A percentile compares a stretch with the other conserved stretches of the same genome.
These are phyloP conservation scores for Boletus sp. DNA, from an alignment of 768 basidiomycete genomes.

Conservation along the genomic window DNA sequence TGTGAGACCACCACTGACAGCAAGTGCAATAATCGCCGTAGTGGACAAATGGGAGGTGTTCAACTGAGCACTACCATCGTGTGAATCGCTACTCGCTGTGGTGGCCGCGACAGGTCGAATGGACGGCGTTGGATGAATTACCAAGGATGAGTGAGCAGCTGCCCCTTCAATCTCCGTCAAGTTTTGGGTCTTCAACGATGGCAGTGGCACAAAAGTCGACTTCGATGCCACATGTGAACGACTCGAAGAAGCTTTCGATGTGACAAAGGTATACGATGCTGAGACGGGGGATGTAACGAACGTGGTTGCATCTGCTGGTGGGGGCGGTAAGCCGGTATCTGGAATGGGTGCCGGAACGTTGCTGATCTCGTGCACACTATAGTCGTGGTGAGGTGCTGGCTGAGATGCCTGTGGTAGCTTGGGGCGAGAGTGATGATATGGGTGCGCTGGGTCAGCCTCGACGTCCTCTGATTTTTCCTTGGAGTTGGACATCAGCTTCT, in stretches of 20 bases:
- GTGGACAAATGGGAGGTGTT: conserved; percentile 39
- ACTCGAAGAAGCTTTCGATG: conserved; percentile 14
- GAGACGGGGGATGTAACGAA: conserved; percentile 3
- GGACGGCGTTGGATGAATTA: conserved; percentile 2
- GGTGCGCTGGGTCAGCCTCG: not conserved
- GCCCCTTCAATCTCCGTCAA: conserved; percentile 21
- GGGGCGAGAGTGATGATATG: conserved; percentile 3
- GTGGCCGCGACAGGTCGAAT: not conserved
- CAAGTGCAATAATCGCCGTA: conserved; percentile 49
- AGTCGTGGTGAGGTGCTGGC: conserved; percentile 19
- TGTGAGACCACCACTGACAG: conserved; percentile 48
- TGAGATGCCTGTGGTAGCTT: conserved; percentile 14
- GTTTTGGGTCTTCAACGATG: conserved; percentile 25
- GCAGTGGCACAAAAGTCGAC: conserved; percentile 28
- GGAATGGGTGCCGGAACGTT: conserved; percentile 29
- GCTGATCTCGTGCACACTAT: conserved; percentile 26
- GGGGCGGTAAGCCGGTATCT: conserved; percentile 32
- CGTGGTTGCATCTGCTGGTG: conserved; percentile 12
- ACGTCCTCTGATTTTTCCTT: not conserved
- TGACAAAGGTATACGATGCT: conserved; percentile 24
- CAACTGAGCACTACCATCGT: conserved; percentile 9
- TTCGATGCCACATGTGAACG: conserved; percentile 14
- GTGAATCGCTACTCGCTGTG: not conserved
- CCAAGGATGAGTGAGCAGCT: conserved; percentile 11
- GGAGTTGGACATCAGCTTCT: conserved; percentile 14